Base-by-base conservation (phyloP, 768 basidiomycete genomes). In the Lactarius trivialis region DNA sequence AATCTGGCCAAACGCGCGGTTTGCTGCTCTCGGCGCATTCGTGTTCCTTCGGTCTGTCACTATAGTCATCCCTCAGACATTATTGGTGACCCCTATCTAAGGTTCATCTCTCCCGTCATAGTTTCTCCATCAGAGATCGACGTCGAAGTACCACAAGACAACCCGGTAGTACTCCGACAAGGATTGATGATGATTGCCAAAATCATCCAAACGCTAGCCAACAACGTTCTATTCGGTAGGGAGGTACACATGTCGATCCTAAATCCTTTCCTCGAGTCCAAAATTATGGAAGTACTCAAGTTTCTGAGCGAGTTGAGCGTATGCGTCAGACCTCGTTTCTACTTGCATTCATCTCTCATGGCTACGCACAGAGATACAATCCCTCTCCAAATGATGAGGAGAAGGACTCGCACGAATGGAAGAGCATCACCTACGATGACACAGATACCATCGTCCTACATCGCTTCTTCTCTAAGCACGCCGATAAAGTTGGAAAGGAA, bases 191-290 rank as follows among this genome's bases (percentile, higher is more conserved):
- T 90, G 52, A 88, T 97, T 65, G 90, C 92, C 49, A 97, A 95
- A 75, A 85, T 95, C 60, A 86, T 97, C 51, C 93, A 96, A 73
- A 94, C 92, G 69, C 75, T 97, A 33, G 93, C 93, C 21, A 98
- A 97, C 75, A 96, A 97, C 68, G 88, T 95, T 54, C 85, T 91
- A 69, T 96, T 96, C 67, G 91, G 89, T 12, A 94, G 94, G 72
- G 93, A 96, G 68, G 82, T 85, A 4, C 86, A 92, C 68, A 93
- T 94, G 90, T 83, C 83, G 32, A 78, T 82, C 36, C 72, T 95
- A 60, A 95, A 95, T 71, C 77, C 80, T 14, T 93, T 93, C 74
- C 74, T 92, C 32, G 77, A 78, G 60, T 79, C 76, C 11, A 88
- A 91, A 56, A 88, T 91, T 56, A 76, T 83, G 36, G 83, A 81